Conservation (phyloP, 192 early-diverging fungal species). For the Rhizophagus prolifer region DNA sequence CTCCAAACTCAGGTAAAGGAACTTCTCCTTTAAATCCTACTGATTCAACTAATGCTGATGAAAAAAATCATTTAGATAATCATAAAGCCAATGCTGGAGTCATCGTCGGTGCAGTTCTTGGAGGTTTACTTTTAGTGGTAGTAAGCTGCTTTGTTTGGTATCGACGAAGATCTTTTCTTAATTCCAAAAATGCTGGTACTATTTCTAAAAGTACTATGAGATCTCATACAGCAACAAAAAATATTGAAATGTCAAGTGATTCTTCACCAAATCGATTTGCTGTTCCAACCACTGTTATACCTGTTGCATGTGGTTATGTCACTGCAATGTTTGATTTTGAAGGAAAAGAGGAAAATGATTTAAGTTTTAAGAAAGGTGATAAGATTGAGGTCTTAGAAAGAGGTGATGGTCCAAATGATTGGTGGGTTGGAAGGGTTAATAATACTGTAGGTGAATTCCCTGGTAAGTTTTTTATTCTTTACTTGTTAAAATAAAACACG, state of each 20-base stretch:
- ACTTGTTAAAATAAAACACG: background rate
- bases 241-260: background rate
- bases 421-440: conserved; percentile 46
- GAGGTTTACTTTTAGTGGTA: background rate
- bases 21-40: background rate
- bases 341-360: conserved; percentile 43
- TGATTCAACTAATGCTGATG: background rate
- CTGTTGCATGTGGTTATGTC: conserved; percentile 27
- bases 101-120: background rate
- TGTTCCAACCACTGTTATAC: background rate
- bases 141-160: background rate
- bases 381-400: conserved; percentile 41
- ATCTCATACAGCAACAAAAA: background rate
- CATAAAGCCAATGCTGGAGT: background rate
- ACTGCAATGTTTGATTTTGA: conserved; percentile 43
- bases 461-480: conserved; percentile 8
- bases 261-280: background rate
- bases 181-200: background rate
- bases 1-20: conserved; percentile 20
- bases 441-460: conserved; percentile 29
- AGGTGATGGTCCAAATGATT: conserved; percentile 41
- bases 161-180: background rate
- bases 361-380: conserved; percentile 44
- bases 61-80: too few species aligned
- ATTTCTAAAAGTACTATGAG: background rate